Percentiles rank a stretch among this genome's conserved stretches.
Conservation (phyloP, 345 rosid species). For the Mangifera indica region DNA sequence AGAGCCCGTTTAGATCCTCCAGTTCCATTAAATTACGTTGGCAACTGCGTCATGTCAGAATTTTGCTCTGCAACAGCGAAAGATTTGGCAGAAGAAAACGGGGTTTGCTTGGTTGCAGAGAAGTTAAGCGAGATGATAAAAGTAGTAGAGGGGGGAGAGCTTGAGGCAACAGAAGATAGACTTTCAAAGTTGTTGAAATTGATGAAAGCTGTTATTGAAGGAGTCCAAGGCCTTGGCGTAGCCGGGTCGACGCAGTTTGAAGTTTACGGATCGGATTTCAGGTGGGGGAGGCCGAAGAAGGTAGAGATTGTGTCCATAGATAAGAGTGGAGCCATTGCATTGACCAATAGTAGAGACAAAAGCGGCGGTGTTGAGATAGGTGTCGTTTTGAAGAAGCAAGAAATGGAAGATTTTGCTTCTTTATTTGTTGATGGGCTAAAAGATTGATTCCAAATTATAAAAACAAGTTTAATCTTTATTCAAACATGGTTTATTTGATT, state of each 20-base stretch:
- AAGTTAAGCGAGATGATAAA: neutral
- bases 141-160: neutral
- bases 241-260: constrained; percentile 20
- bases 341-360: constrained; percentile 26
- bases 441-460: too few species aligned
- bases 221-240: neutral
- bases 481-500: too few species aligned
- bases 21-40: constrained; percentile 29
- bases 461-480: too few species aligned
- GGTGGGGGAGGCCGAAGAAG: constrained; percentile 29
- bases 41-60: constrained; percentile 20
- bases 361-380: constrained; percentile 30
- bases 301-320: constrained; percentile 30
- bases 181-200: neutral
- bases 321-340: constrained; percentile 15
- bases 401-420: constrained; percentile 19
- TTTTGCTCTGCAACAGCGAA: neutral
- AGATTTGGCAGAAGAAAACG: constrained; percentile 6
- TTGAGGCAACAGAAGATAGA: neutral
- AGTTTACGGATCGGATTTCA: constrained; percentile 24
- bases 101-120: neutral
- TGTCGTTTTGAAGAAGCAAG: constrained; percentile 22
- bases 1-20: constrained; percentile 27
- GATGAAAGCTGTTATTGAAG: neutral
- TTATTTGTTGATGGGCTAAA: constrained; percentile 10